Evolutionary conservation across 106 monocot genomes (phyloP), one percentile per base, ranked within the genome.

Genomic region (Allium sativum): DNA sequence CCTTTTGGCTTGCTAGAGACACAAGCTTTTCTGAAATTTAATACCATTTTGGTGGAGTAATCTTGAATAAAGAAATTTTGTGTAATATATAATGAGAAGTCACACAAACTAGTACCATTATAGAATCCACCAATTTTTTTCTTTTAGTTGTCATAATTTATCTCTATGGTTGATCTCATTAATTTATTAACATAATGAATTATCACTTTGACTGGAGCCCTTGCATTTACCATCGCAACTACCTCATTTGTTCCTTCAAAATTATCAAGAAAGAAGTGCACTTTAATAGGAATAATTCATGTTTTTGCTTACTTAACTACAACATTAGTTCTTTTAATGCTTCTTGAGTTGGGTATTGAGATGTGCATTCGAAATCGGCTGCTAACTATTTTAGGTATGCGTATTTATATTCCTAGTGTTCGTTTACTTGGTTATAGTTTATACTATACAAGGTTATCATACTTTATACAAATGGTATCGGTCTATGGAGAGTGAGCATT

Each of bases 381-480:
- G 15, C 56, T 93, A 44, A 87, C 92, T 67, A 82, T 87, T 66
- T 88, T 84, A 84, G 87, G 92, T 88, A 41, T 48, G 22, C 0
- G 1, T 31, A 31, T 5, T 3, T 31, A 31, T 31, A 3, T 31
- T 31, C 31, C 1, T 31, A 31, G 5, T 31, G n/a, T 31, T 31
- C 5, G 31, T 31, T 31, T 31, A 31, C 4, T 2, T 31, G 2
- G 31, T 31, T 31, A 31, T 31, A 31, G 5, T 31, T 31, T 31
- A 2, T 31, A 3, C 31, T 31, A 31, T 31, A 31, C 5, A 31
- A 31, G 92, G 92, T 16, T 84, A 87, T 70, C 92, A 87, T 21
- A 87, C 92, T 48, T 76, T 92, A 12, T 87, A 92, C 61, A 65
- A 92, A 52, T 92, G 92, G 92, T 92, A 92, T 56, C 76, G 81